phyloP scores from a whole-genome alignment of 192 early-diverging fungal species.

The Backusella tuberculispora region DNA sequence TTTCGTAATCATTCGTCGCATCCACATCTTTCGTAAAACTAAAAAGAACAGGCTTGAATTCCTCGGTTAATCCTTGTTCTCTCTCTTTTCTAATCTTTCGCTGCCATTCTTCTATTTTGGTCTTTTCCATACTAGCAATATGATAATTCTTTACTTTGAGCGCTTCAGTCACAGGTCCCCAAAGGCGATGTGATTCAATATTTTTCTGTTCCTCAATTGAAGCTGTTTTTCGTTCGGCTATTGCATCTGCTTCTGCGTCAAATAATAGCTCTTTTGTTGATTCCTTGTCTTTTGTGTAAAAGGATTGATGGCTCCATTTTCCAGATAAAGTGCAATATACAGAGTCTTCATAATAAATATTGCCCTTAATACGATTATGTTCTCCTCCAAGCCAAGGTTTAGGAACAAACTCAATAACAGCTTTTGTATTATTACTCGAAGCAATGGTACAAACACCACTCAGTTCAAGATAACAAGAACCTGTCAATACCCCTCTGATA shows the following conservation, averaged over 20 bases:
- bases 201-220: constrained; percentile 62
- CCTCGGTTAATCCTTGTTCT: constrained; percentile 50
- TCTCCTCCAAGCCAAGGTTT: constrained; percentile 73
- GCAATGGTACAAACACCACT: constrained; percentile 60
- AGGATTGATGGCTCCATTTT: constrained; percentile 39
- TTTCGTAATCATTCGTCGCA: constrained; percentile 1
- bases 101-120: constrained; percentile 70
- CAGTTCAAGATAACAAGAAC: constrained; percentile 65
- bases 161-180: constrained; percentile 67
- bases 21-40: constrained; percentile 26
- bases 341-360: constrained; percentile 19
- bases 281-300: constrained; percentile 24
- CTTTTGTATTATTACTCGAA: constrained; percentile 54
- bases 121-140: constrained; percentile 66
- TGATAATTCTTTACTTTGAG: constrained; percentile 66
- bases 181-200: constrained; percentile 71
- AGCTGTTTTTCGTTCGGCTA: constrained; percentile 58
- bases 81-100: constrained; percentile 61
- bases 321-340: constrained; percentile 34
- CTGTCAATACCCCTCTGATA: constrained; percentile 63
- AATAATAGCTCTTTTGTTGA: constrained; percentile 58
- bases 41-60: constrained; percentile 38
- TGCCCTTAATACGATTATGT: constrained; percentile 48
- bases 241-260: constrained; percentile 64
- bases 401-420: constrained; percentile 60